phyloP scores from a whole-genome alignment of 768 basidiomycete genomes.

The Suillus paluster region DNA sequence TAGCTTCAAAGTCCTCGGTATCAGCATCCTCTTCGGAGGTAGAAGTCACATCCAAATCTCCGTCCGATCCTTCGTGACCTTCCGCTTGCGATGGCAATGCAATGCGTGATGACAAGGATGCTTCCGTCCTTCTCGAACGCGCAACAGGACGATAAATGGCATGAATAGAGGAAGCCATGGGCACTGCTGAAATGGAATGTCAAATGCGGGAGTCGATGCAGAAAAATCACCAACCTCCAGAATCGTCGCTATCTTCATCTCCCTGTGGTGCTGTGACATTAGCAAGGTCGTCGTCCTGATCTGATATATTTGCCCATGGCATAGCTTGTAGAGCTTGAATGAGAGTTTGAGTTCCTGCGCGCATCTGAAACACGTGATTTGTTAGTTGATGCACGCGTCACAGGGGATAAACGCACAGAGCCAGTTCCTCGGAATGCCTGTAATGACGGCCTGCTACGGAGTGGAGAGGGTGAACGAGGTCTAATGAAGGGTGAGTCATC shows the following conservation, averaged over 20 bases:
- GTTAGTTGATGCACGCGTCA: conserved; percentile 11
- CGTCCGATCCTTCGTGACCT: conserved; percentile 38
- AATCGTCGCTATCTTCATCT: conserved; percentile 67
- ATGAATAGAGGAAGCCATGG: conserved; percentile 84
- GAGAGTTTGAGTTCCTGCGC: conserved; percentile 84
- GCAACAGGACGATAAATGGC: conserved; percentile 84
- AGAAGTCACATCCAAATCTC: conserved; percentile 36
- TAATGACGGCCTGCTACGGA: conserved; percentile 48
- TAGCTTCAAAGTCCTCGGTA: conserved; percentile 60
- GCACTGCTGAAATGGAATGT: conserved; percentile 34
- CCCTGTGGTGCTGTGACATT: conserved; percentile 42
- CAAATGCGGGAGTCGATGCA: conserved; percentile 12
- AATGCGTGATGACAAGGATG: conserved; percentile 21
- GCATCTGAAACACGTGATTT: conserved; percentile 58
- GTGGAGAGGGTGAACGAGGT: conserved; percentile 67
- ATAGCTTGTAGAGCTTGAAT: conserved; percentile 88
- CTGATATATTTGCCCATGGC: conserved; percentile 73
- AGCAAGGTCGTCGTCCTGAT: conserved; percentile 67
- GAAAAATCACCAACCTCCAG: conserved; percentile 36
- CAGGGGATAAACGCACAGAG: conserved; percentile 55
- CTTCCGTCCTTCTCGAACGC: conserved; percentile 54
- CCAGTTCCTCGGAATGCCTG: conserved; percentile 67
- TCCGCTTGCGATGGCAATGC: conserved; percentile 17
- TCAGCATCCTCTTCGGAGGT: conserved; percentile 58
- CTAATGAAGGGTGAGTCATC: conserved; percentile 73